Conservation (phyloP, 148 eudicot species). For the Pouteria glomerata region DNA sequence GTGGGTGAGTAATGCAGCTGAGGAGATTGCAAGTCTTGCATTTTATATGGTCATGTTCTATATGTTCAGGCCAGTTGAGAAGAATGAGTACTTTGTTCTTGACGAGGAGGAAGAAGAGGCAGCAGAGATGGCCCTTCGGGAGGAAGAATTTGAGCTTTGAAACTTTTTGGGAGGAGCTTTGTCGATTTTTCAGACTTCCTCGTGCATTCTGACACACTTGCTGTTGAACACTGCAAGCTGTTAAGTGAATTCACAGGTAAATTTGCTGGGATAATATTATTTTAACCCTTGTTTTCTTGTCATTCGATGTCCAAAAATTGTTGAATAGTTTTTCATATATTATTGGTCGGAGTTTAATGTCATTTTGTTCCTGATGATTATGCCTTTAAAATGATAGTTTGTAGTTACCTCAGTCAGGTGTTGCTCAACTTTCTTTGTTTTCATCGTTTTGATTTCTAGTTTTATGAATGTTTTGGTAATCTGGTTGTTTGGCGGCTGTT, state of each 20-base stretch:
- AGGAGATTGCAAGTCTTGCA: slow-evolving; percentile 48
- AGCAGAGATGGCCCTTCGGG: slow-evolving; percentile 42
- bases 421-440: neutral
- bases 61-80: slow-evolving; percentile 63
- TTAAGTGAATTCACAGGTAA: slow-evolving; percentile 12
- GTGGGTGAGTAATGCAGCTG: slow-evolving; percentile 59
- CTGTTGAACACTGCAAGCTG: slow-evolving; percentile 21
- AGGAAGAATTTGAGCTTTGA: slow-evolving; percentile 83
- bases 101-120: slow-evolving; percentile 57
- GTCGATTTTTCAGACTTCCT: too few species aligned
- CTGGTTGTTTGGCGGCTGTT: neutral
- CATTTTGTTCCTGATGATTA: neutral
- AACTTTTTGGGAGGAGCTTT: neutral
- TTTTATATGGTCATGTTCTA: slow-evolving; percentile 57
- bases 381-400: neutral
- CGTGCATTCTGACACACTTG: neutral
- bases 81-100: slow-evolving; percentile 47
- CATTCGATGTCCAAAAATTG: neutral
- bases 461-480: neutral
- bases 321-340: neutral
- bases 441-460: neutral
- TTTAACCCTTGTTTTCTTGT: neutral
- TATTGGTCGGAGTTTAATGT: neutral
- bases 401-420: neutral
- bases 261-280: slow-evolving; percentile 2